Evolutionary conservation across 768 basidiomycete species (phyloP).

Genomic region (Collybia sp.): DNA sequence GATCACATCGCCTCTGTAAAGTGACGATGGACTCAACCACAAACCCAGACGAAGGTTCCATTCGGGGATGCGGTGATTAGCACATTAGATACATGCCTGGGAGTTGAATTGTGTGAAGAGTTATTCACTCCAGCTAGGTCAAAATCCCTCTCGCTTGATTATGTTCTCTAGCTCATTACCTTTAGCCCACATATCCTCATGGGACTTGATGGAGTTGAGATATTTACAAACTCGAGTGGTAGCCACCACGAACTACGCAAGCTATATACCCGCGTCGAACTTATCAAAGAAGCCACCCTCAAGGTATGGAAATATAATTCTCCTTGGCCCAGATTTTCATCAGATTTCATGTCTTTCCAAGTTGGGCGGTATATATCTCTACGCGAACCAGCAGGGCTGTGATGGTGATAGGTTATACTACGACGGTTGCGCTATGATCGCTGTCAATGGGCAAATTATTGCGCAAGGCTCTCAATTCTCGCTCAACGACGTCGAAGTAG

Average conservation of each 20-base stretch:
- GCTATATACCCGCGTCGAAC: slow-evolving; percentile 82
- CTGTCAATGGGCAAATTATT: slow-evolving; percentile 86
- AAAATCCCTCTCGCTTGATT: slow-evolving; percentile 26
- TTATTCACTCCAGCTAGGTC: slow-evolving; percentile 95
- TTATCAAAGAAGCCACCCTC: slow-evolving; percentile 94
- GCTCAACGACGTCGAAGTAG: slow-evolving; percentile 91
- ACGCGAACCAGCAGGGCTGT: slow-evolving; percentile 98
- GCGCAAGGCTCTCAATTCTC: slow-evolving; percentile 98
- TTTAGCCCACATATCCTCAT: slow-evolving; percentile 91
- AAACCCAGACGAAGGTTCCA: slow-evolving; percentile 71
- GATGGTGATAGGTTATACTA: slow-evolving; percentile 98
- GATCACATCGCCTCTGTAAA: not conserved
- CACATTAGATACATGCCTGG: slow-evolving; percentile 93
- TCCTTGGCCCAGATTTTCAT: not conserved
- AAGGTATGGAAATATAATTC: slow-evolving; percentile 52
- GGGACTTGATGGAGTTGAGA: slow-evolving; percentile 98
- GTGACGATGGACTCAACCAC: not conserved
- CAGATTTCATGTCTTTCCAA: slow-evolving; percentile 22
- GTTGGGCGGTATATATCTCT: slow-evolving; percentile 96
- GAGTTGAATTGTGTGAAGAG: slow-evolving; percentile 96
- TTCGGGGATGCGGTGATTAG: slow-evolving; percentile 96
- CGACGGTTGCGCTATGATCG: slow-evolving; percentile 96
- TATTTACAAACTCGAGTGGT: slow-evolving; percentile 97
- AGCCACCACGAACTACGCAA: slow-evolving; percentile 99
- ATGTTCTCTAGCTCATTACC: not conserved